Evolutionary conservation across 352 stramenopile species (phyloP).

Genomic region (Pythium vanterpoolii): DNA sequence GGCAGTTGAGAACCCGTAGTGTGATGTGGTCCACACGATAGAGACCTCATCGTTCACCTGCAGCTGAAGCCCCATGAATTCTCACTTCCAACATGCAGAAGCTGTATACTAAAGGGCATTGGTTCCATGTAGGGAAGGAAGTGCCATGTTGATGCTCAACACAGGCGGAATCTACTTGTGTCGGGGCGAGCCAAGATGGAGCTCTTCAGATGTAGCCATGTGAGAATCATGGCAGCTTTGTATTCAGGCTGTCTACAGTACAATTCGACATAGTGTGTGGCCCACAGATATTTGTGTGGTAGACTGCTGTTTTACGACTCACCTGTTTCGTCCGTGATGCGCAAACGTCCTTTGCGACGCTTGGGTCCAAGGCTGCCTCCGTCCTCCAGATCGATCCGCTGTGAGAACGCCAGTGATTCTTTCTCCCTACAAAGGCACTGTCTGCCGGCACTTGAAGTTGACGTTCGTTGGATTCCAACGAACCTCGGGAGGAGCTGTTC

Average conservation of each 20-base stretch:
- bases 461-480: neutral
- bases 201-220: slow-evolving; percentile 8
- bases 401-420: neutral
- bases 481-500: neutral
- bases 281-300: neutral
- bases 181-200: neutral
- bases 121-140: no score
- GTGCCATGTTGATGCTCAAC: neutral
- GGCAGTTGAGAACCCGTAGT: neutral
- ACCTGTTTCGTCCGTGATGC: neutral
- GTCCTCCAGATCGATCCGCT: no score
- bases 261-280: neutral
- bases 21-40: slow-evolving; percentile 18
- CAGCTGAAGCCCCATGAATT: neutral
- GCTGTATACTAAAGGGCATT: neutral
- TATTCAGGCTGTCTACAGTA: slow-evolving; percentile 6
- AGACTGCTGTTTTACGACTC: neutral
- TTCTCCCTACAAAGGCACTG: neutral
- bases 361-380: neutral
- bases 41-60: neutral
- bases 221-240: neutral
- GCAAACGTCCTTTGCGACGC: neutral
- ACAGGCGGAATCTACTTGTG: neutral
- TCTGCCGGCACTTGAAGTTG: neutral
- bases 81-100: neutral